These are phyloP conservation scores for Saxophila tyrrhenica DNA, from an alignment of 495 filamentous ascomycete species.

Conservation along the genomic window DNA sequence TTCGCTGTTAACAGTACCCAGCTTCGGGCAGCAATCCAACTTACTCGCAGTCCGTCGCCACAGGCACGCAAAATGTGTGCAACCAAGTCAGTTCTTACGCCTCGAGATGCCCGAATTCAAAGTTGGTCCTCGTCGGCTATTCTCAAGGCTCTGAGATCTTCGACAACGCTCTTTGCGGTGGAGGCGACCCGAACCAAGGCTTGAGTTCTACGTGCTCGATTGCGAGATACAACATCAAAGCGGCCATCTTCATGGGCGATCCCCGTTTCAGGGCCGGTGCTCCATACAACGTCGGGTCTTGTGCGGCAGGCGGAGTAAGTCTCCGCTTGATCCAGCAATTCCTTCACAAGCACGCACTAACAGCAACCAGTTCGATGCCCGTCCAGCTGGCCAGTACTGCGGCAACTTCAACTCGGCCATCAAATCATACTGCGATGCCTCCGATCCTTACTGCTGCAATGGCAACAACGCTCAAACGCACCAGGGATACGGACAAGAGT, in stretches of 20 bases:
- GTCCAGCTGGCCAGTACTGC: slow-evolving; percentile 45
- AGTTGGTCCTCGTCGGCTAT: slow-evolving; percentile 52
- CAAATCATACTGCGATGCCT: slow-evolving; percentile 47
- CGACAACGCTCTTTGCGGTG: slow-evolving; percentile 52
- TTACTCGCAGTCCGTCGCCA: background rate
- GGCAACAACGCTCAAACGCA: slow-evolving; percentile 46
- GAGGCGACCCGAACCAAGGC: slow-evolving; percentile 42
- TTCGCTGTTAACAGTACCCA: too few relatives aligned
- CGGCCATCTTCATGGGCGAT: slow-evolving; percentile 53
- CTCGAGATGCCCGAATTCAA: slow-evolving; percentile 41
- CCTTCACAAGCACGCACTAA: background rate
- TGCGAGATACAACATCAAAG: slow-evolving; percentile 42
- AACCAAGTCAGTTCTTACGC: slow-evolving; percentile 40
- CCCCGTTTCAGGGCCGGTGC: slow-evolving; percentile 43
- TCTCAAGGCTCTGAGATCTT: slow-evolving; percentile 55
- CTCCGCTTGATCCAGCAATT: background rate
- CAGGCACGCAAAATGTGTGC: background rate
- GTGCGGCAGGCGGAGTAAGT: slow-evolving; percentile 44
- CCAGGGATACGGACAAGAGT: slow-evolving; percentile 47
- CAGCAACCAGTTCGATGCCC: slow-evolving; percentile 39
- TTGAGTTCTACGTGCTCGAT: slow-evolving; percentile 37
- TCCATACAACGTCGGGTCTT: slow-evolving; percentile 52
- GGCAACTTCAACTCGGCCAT: slow-evolving; percentile 39
- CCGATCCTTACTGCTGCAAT: slow-evolving; percentile 55
- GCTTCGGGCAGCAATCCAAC: background rate